Conservation (phyloP, 352 stramenopile genomes). For the Plasmopara muralis region DNA sequence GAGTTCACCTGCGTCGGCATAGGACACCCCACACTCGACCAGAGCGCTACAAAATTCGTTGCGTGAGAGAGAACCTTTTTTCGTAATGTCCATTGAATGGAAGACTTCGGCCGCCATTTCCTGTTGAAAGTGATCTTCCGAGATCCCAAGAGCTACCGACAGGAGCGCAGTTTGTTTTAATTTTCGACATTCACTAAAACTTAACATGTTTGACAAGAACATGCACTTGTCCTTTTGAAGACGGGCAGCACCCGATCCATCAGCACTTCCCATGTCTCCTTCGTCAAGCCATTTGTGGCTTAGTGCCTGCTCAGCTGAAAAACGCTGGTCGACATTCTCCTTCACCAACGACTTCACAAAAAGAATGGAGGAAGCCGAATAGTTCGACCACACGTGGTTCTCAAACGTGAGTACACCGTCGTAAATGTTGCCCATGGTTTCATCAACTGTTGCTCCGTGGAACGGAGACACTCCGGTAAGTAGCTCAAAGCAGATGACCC, state of each 20-base stretch:
- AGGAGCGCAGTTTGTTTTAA: constrained; percentile 74
- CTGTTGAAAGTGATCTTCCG: constrained; percentile 66
- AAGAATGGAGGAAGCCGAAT: constrained; percentile 53
- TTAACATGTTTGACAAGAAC: constrained; percentile 73
- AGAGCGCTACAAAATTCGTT: constrained; percentile 91
- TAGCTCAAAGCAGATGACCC: constrained; percentile 75
- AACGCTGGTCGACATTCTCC: constrained; percentile 52
- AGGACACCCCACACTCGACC: constrained; percentile 77
- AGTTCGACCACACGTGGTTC: constrained; percentile 54
- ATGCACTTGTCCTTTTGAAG: constrained; percentile 56
- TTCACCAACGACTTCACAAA: constrained; percentile 82
- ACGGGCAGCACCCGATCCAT: constrained; percentile 16
- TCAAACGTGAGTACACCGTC: constrained; percentile 69
- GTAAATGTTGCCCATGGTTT: constrained; percentile 82
- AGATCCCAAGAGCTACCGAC: constrained; percentile 62
- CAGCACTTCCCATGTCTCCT: constrained; percentile 8
- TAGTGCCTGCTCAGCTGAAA: constrained; percentile 61
- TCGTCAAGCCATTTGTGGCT: constrained; percentile 60
- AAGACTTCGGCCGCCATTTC: constrained; percentile 80
- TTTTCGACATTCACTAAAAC: constrained; percentile 62
- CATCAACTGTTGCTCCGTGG: constrained; percentile 57
- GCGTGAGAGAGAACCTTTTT: constrained; percentile 84
- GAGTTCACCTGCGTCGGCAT: constrained; percentile 71
- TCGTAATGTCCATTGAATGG: constrained; percentile 79
- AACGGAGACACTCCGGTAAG: constrained; percentile 64